phyloP scores from a whole-genome alignment of 345 rosid genomes.

The Hibiscus tridactylites region DNA sequence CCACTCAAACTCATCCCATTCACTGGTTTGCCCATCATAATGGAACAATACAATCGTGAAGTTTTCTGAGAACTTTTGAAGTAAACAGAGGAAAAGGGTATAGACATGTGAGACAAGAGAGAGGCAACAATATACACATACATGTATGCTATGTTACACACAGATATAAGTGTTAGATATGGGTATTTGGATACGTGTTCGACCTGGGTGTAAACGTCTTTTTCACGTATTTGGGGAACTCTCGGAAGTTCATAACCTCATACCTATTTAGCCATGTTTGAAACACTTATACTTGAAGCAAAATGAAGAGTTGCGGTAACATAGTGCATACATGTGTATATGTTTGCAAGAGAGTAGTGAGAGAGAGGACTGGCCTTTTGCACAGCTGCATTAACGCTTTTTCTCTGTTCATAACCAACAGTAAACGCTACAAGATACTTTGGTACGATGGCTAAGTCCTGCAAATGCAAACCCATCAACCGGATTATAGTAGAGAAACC shows the following conservation, averaged over 20 bases:
- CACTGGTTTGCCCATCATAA: constrained; percentile 75
- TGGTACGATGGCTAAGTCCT: constrained; percentile 58
- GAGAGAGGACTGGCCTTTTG: constrained; percentile 44
- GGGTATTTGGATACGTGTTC: not conserved
- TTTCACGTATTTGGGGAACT: too few species aligned
- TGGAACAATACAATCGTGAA: constrained; percentile 87
- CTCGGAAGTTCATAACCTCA: too few species aligned
- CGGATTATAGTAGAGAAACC: constrained; percentile 7
- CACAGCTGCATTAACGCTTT: constrained; percentile 70
- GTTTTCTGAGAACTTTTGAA: constrained; percentile 76
- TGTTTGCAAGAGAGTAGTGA: not conserved
- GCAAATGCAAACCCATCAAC: constrained; percentile 30
- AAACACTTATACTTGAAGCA: not conserved
- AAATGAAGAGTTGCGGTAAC: not conserved
- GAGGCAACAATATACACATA: not conserved
- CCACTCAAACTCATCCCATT: constrained; percentile 96
- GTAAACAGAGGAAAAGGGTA: not conserved
- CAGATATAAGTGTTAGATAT: too few species aligned
- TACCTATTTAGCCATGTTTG: too few species aligned
- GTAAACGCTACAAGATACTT: constrained; percentile 87
- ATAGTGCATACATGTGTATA: not conserved
- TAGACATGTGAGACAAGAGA: not conserved
- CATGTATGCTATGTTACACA: not conserved
- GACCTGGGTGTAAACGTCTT: not conserved
- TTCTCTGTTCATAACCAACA: constrained; percentile 71